A percentile compares a stretch with the other conserved stretches of the same genome.
phyloP scores from a whole-genome alignment of 1,284 basidiomycete species.

The Erythrobasidium hasegawianum region DNA sequence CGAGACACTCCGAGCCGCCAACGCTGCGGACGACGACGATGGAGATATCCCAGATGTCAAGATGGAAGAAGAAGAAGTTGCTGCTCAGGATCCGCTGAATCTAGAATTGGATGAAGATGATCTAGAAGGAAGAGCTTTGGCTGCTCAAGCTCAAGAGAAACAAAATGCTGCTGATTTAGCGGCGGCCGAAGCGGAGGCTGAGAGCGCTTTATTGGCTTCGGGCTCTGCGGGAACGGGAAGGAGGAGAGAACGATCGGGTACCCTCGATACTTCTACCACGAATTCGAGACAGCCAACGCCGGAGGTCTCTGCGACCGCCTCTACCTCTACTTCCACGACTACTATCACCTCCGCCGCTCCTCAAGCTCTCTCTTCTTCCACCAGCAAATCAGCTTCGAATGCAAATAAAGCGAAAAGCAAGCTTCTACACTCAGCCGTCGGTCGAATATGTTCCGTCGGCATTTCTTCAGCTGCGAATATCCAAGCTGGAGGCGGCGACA shows the following conservation, averaged over 20 bases:
- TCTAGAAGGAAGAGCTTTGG: conserved; percentile 41
- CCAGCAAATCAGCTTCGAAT: not conserved
- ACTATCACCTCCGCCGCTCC: too few species aligned
- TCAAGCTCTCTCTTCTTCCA: not conserved
- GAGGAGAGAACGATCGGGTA: not conserved
- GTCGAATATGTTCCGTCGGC: conserved; percentile 71
- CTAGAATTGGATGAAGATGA: conserved; percentile 87
- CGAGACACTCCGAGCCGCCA: not conserved
- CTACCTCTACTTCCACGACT: not conserved
- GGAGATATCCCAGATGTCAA: conserved; percentile 28
- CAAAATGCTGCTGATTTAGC: conserved; percentile 41
- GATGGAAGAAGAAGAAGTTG: conserved; percentile 39
- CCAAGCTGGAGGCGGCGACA: conserved; percentile 44
- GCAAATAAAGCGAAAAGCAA: conserved; percentile 53
- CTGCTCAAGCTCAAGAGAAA: conserved; percentile 56
- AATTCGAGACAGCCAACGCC: not conserved
- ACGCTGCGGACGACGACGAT: not conserved
- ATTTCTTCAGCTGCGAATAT: conserved; percentile 30
- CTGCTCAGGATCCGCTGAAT: conserved; percentile 67
- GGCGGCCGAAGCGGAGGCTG: conserved; percentile 16
- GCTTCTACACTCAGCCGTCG: conserved; percentile 61
- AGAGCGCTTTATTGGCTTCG: not conserved
- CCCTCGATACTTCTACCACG: not conserved
- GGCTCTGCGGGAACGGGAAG: not conserved
- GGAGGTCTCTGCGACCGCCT: not conserved